Percentiles rank a stretch among this genome's conserved stretches.
phyloP scores from a whole-genome alignment of 345 rosid species.

The Excoecaria cochinchinensis region DNA sequence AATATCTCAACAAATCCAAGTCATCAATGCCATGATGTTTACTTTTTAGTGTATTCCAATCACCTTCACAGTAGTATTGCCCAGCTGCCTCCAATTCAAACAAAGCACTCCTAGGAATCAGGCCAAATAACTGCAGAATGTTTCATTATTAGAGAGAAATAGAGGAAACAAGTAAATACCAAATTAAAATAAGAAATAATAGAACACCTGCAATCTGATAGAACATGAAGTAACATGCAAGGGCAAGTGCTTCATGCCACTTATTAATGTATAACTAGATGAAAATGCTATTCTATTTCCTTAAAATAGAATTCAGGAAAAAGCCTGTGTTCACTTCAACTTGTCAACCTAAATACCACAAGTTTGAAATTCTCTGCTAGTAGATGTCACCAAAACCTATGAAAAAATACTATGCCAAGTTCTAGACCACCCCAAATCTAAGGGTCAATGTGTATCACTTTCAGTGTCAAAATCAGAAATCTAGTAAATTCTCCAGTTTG shows the following conservation, averaged over 20 bases:
- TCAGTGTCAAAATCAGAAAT: neutral
- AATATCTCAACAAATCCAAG: slow-evolving; percentile 43
- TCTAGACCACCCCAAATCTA: neutral
- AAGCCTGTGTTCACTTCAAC: neutral
- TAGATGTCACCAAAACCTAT: neutral
- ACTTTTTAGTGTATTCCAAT: slow-evolving; percentile 36
- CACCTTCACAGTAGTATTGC: slow-evolving; percentile 37
- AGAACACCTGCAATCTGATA: neutral
- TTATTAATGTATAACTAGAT: neutral
- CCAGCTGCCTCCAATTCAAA: slow-evolving; percentile 42
- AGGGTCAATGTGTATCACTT: neutral
- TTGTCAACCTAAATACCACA: neutral
- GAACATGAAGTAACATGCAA: neutral
- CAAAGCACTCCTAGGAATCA: slow-evolving; percentile 35
- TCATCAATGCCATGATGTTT: slow-evolving; percentile 29
- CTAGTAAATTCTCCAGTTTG: neutral
- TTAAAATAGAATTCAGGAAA: neutral
- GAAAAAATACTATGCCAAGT: neutral
- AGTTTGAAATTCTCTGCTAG: neutral
- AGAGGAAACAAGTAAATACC: neutral
- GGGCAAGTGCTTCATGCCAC: neutral
- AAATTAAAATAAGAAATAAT: neutral
- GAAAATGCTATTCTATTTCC: neutral
- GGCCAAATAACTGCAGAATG: slow-evolving; percentile 45
- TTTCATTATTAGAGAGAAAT: slow-evolving; percentile 1